Conservation (phyloP, 1,139 yeast genomes). For the Debaryomyces psychrophilus region DNA sequence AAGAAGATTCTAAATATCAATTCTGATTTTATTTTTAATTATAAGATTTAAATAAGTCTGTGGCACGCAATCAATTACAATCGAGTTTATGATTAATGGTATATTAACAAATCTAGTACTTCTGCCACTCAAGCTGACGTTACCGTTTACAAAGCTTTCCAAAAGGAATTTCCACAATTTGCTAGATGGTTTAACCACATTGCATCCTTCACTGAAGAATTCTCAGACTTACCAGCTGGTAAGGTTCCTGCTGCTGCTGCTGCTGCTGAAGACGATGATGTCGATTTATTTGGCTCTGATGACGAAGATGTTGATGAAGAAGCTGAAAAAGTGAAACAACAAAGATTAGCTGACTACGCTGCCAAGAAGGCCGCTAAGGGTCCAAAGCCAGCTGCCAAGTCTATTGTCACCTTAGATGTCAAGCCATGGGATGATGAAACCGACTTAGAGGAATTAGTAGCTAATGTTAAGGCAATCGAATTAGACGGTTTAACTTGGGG, state of each 20-base stretch:
- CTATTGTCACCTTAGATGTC: slow-evolving; percentile 93
- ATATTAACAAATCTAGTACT: slow-evolving; percentile 54
- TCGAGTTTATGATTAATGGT: neutral
- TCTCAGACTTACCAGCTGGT: slow-evolving; percentile 82
- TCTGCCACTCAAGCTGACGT: slow-evolving; percentile 96
- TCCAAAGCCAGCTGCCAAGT: slow-evolving; percentile 98
- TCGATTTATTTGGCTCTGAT: slow-evolving; percentile 92
- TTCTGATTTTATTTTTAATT: slow-evolving; percentile 30
- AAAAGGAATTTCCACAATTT: slow-evolving; percentile 88
- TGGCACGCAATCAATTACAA: neutral
- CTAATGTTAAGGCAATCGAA: slow-evolving; percentile 80
- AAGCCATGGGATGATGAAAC: slow-evolving; percentile 99
- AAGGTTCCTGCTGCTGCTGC: slow-evolving; percentile 59
- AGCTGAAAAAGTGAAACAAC: slow-evolving; percentile 95
- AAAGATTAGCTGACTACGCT: slow-evolving; percentile 96
- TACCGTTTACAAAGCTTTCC: slow-evolving; percentile 92
- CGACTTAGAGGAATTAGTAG: slow-evolving; percentile 84
- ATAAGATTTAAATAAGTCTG: neutral
- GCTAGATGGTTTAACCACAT: slow-evolving; percentile 99
- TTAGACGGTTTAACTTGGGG: slow-evolving; percentile 98
- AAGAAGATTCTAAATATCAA: slow-evolving; percentile 53
- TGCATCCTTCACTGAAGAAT: slow-evolving; percentile 87
- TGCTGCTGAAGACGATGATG: slow-evolving; percentile 81
- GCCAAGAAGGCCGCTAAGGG: slow-evolving; percentile 97
- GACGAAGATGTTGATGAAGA: slow-evolving; percentile 95